A percentile compares a stretch with the other conserved stretches of the same genome.
These are phyloP conservation scores for Kurtzmaniella quercitrusa DNA, from an alignment of 1,139 yeast species.

Conservation along the genomic window DNA sequence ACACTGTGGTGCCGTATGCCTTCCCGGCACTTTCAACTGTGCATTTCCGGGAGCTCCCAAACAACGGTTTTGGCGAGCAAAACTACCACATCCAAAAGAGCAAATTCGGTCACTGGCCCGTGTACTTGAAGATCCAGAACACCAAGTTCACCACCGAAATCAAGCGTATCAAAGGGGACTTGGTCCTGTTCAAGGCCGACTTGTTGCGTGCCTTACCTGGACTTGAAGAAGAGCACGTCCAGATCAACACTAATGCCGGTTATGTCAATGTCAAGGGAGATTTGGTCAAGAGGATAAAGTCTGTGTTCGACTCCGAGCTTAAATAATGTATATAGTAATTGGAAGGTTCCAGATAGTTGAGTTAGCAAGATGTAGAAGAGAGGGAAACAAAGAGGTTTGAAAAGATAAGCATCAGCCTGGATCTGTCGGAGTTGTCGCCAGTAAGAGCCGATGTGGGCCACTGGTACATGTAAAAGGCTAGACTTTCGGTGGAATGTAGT, in stretches of 20 bases:
- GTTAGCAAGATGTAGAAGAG: not conserved
- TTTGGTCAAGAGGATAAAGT: slow-evolving; percentile 40
- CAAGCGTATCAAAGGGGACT: slow-evolving; percentile 60
- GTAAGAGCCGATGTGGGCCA: no score
- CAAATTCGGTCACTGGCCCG: slow-evolving; percentile 62
- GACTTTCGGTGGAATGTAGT: no score
- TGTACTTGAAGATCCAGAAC: slow-evolving; percentile 55
- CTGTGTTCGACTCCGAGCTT: slow-evolving; percentile 22
- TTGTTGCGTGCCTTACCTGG: slow-evolving; percentile 44
- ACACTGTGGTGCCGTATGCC: slow-evolving; percentile 16
- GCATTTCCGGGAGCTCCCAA: slow-evolving; percentile 27
- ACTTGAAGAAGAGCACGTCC: slow-evolving; percentile 41
- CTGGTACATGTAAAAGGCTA: no score
- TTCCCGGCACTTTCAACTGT: slow-evolving; percentile 27
- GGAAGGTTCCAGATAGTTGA: no score
- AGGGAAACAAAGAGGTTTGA: not conserved
- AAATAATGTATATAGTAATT: not conserved
- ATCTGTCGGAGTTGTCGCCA: no score
- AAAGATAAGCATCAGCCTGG: no score
- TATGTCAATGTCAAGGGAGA: slow-evolving; percentile 57
- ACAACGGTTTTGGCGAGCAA: slow-evolving; percentile 39
- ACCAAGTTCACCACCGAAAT: slow-evolving; percentile 58
- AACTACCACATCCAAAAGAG: slow-evolving; percentile 53
- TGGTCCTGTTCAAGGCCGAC: slow-evolving; percentile 54
- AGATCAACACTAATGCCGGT: slow-evolving; percentile 36